Base-by-base conservation (phyloP, 129 eudicot species). In the Centella asiatica region DNA sequence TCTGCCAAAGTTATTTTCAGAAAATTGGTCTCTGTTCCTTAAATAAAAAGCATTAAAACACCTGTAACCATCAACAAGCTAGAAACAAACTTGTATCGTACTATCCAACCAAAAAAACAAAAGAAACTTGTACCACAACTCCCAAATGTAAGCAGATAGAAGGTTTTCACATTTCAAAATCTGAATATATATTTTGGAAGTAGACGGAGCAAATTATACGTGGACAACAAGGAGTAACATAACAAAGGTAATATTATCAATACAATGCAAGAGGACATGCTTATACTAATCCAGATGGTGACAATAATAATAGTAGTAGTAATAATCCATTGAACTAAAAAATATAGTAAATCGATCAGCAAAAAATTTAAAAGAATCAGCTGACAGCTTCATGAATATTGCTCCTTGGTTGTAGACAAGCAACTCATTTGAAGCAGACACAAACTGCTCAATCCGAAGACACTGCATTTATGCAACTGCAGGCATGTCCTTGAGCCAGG, bases 401-500 rank as follows among this genome's bases (percentile, higher is more conserved):
- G 42, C 66, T 67, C 68, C 56, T 67, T 54, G 53, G 58, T 36
- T 42, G 68, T 29, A 46, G 48, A 31, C 52, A 49, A 60, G 33
- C 24, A 40, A 31, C 42, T 31, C 62, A 33, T 19, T 19, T 34
- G 29, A 23, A n/a, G n/a, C n/a, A n/a, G n/a, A n/a, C n/a, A n/a
- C n/a, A n/a, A n/a, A n/a, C n/a, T n/a, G n/a, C n/a, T n/a, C n/a
- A n/a, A n/a, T n/a, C n/a, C n/a, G n/a, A n/a, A 69, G 52, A 36
- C 14, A 26, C 26, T 44, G 53, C 66, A 39, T 55, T 75, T 76
- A 87, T 28, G 78, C 93, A 57, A 82, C 76, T 31, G 95, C 95
- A 57, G 88, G 90, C 90, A 89, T 85, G 80, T 89, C 90, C 77
- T 80, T 85, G 65, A 88, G 89, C 96, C 96, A 88, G 10, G 87